Evolutionary conservation across 306 rosid species (phyloP), one percentile per base, ranked within the genome.

Genomic region (Ziziphus jujuba): DNA sequence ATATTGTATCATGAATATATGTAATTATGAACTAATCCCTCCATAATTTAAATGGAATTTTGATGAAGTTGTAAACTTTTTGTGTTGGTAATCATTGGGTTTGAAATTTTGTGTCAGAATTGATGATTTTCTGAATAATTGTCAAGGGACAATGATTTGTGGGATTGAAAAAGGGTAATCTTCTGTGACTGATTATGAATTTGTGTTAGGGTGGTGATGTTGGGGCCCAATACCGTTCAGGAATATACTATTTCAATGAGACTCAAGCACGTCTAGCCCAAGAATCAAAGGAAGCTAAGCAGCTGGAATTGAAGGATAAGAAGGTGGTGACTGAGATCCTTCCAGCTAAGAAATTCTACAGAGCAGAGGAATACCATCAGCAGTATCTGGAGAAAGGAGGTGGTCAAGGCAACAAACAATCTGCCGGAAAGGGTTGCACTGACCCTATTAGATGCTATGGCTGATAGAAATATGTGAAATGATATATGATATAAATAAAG

Each of bases 301-400:
- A 92, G 21, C 43, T 52, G 75, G 90, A 90, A 75, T 22, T 68
- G 13, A 60, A 76, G 63, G 86, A 67, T 3, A 77, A 58, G 66
- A 48, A 25, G 59, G 62, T 92, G 60, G 97, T 90, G 60, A 90
- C 96, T 3, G 98, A 92, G 77, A 84, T 92, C 68, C 79, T 90
- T 64, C 91, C 93, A 2, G 91, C 96, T 14, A 90, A 86, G 84
- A 86, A 84, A 59, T 92, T 90, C 48, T 92, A 87, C 80, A 76
- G 79, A 62, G 98, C 98, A 14, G 97, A 90, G 82, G 98, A 92
- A 67, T 90, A 92, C 60, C 98, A 92, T 74, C 97, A 90, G 77
- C 98, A 92, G 40, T 92, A 92, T 78, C 84, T 92, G 64, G 90
- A 84, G 75, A 90, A 87, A 49, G 98, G 98, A 35, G 98, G 96